Percentiles rank a stretch among this genome's conserved stretches.
Evolutionary conservation across 2,329 filamentous ascomycete species (phyloP).

Genomic region (Fusarium neocosmosporiellum): DNA sequence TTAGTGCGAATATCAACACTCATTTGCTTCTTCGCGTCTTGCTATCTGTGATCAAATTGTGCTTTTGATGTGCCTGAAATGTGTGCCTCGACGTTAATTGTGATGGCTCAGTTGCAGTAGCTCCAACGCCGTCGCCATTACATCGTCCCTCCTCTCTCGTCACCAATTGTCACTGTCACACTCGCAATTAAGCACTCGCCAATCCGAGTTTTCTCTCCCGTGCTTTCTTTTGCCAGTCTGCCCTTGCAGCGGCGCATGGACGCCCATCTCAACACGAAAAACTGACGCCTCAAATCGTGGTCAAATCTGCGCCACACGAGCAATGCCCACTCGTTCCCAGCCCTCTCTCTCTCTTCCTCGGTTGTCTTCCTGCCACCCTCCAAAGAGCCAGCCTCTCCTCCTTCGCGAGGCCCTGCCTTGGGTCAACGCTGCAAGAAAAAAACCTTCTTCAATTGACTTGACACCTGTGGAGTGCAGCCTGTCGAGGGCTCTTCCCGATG

Average conservation of each 20-base stretch:
- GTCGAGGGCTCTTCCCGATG: conserved; percentile 45
- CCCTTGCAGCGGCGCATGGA: conserved; percentile 22
- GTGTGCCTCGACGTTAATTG: conserved; percentile 13
- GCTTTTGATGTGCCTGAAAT: conserved; percentile 29
- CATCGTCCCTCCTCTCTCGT: conserved; percentile 6
- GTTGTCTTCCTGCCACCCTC: conserved; percentile 25
- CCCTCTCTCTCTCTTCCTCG: not conserved
- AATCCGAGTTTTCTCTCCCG: not conserved
- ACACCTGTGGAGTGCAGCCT: conserved; percentile 40
- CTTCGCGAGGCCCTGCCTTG: conserved; percentile 10
- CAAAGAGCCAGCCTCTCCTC: not conserved
- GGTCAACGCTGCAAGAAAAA: conserved; percentile 13
- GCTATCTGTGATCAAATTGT: conserved; percentile 11
- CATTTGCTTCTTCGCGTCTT: not conserved
- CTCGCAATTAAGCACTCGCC: not conserved
- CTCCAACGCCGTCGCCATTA: conserved; percentile 5
- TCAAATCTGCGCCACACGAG: conserved; percentile 24
- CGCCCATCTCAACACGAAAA: not conserved
- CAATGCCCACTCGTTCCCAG: conserved; percentile 19
- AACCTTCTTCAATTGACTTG: conserved; percentile 31
- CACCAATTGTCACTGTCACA: conserved; percentile 20
- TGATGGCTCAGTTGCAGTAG: conserved; percentile 26
- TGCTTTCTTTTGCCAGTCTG: not conserved
- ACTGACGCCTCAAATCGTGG: conserved; percentile 1
- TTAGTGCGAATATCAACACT: no score